Evolutionary conservation across 2,329 filamentous ascomycete species (phyloP).

Genomic region (Alternaria infectoria): DNA sequence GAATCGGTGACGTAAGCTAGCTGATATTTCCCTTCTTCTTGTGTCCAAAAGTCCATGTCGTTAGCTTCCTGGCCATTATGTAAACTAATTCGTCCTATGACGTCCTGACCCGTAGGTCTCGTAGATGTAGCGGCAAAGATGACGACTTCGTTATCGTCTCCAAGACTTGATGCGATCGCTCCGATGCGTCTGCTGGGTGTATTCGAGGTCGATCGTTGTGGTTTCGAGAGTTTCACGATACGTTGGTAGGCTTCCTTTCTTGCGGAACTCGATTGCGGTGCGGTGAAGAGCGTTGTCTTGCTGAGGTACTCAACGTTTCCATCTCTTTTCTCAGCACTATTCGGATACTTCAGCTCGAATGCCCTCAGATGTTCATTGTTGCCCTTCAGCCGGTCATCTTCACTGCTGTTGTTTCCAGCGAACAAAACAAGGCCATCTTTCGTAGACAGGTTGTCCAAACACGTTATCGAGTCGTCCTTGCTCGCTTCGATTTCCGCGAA

Average conservation of each 20-base stretch:
- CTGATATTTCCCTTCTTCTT: constrained; percentile 67
- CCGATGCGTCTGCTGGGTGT: constrained; percentile 69
- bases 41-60: constrained; percentile 74
- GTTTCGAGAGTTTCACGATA: constrained; percentile 63
- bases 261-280: constrained; percentile 42
- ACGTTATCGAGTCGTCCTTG: constrained; percentile 89
- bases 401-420: constrained; percentile 79
- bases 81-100: constrained; percentile 61
- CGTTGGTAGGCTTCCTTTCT: constrained; percentile 67
- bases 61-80: constrained; percentile 63
- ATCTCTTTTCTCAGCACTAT: constrained; percentile 40
- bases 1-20: constrained; percentile 80
- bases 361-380: constrained; percentile 85
- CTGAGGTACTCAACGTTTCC: constrained; percentile 55
- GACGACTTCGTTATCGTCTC: constrained; percentile 74
- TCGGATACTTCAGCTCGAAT: constrained; percentile 68
- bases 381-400: constrained; percentile 72
- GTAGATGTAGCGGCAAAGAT: constrained; percentile 73
- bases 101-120: constrained; percentile 55
- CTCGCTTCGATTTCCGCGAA: constrained; percentile 78
- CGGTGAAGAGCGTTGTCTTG: constrained; percentile 59
- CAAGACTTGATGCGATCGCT: constrained; percentile 78
- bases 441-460: constrained; percentile 71
- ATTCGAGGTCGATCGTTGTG: constrained; percentile 52
- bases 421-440: constrained; percentile 63